These are phyloP conservation scores for Macrophomina tecta DNA, from an alignment of 2,329 filamentous ascomycete genomes.

Conservation along the genomic window DNA sequence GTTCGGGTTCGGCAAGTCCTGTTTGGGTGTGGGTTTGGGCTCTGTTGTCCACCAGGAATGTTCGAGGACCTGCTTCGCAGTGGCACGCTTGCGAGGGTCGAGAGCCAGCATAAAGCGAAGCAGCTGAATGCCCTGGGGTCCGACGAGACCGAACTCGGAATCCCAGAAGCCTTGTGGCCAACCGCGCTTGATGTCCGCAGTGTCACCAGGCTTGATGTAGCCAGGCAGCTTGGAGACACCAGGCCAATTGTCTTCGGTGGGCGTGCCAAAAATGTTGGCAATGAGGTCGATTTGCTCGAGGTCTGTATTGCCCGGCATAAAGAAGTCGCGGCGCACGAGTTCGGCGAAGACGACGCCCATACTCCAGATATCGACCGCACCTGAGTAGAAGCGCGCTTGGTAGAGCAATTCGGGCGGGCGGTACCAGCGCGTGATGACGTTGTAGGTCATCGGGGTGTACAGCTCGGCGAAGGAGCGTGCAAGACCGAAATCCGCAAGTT, in stretches of 20 bases:
- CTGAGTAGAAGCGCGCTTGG: constrained; percentile 85
- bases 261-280: constrained; percentile 83
- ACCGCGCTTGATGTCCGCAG: constrained; percentile 57
- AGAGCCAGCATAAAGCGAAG: constrained; percentile 83
- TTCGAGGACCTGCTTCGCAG: constrained; percentile 75
- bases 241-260: constrained; percentile 94
- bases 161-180: constrained; percentile 73
- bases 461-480: constrained; percentile 90
- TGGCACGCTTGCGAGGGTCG: constrained; percentile 85
- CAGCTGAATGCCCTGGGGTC: constrained; percentile 82
- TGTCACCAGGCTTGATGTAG: constrained; percentile 71
- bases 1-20: constrained; percentile 71
- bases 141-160: constrained; percentile 78
- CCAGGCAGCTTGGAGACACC: constrained; percentile 81
- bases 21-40: constrained; percentile 80
- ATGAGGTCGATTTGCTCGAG: constrained; percentile 86
- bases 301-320: constrained; percentile 83
- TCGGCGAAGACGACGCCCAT: constrained; percentile 94
- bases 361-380: constrained; percentile 92
- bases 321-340: constrained; percentile 80
- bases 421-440: constrained; percentile 98
- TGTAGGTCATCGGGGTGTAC: constrained; percentile 84
- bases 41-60: constrained; percentile 87
- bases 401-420: constrained; percentile 92
- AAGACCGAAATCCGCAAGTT: constrained; percentile 96